Conservation (phyloP, 2,329 filamentous ascomycete species). For the Aureobasidium subglaciale region DNA sequence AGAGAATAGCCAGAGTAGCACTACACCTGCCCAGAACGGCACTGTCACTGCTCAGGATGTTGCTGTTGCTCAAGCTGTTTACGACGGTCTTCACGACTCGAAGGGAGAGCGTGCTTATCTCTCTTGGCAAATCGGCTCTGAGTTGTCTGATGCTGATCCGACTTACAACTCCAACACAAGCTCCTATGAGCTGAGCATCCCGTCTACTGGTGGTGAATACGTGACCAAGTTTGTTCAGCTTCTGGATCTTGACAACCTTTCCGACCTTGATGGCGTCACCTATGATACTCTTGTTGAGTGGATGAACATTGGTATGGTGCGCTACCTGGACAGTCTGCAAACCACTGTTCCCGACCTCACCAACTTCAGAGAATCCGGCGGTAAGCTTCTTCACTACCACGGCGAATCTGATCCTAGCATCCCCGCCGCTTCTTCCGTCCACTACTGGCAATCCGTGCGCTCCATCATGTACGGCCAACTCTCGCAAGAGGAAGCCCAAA, state of each 20-base stretch:
- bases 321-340: constrained; percentile 46
- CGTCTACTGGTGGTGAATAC: constrained; percentile 33
- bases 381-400: constrained; percentile 53
- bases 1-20: background rate
- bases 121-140: constrained; percentile 29
- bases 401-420: constrained; percentile 50
- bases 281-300: constrained; percentile 52
- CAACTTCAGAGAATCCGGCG: constrained; percentile 42
- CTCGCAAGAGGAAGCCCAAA: background rate
- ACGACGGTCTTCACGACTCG: constrained; percentile 35
- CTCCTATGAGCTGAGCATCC: constrained; percentile 29
- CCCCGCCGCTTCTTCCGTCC: constrained; percentile 47
- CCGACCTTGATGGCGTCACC: constrained; percentile 41
- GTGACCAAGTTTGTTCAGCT: constrained; percentile 39
- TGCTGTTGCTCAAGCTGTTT: constrained; percentile 30
- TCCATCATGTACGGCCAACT: constrained; percentile 38
- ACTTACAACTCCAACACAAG: constrained; percentile 29
- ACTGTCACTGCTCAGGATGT: constrained; percentile 28
- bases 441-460: constrained; percentile 50
- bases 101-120: constrained; percentile 36
- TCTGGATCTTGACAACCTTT: constrained; percentile 35
- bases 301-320: constrained; percentile 44
- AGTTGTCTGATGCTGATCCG: constrained; percentile 31
- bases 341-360: constrained; percentile 49
- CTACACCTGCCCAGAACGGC: constrained; percentile 27